Evolutionary conservation across 805 yeast genomes (phyloP).

Genomic region (Priceomyces haplophilus): DNA sequence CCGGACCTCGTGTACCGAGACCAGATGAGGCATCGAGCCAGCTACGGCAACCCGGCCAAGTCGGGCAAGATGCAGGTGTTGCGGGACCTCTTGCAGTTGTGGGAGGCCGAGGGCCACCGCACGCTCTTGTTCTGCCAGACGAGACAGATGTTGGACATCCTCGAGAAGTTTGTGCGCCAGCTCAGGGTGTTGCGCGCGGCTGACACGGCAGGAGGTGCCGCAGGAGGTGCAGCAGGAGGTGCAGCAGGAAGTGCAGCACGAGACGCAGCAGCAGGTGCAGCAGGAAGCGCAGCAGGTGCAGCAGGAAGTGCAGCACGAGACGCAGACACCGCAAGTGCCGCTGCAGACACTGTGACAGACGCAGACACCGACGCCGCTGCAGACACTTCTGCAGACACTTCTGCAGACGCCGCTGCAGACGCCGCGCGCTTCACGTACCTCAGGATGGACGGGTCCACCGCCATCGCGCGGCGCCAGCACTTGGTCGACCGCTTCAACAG

Average conservation of each 20-base stretch:
- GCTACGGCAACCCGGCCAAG: conserved; percentile 54
- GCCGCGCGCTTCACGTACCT: conserved; percentile 51
- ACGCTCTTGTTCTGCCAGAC: conserved; percentile 89
- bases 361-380: too few species aligned
- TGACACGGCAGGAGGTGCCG: too few species aligned
- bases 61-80: conserved; percentile 94
- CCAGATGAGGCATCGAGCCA: conserved; percentile 28
- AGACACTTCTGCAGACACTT: too few species aligned
- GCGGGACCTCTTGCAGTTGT: conserved; percentile 64
- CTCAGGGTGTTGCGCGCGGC: conserved; percentile 29
- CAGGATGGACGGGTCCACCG: conserved; percentile 94
- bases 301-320: too few species aligned
- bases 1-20: conserved; percentile 73
- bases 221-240: too few species aligned
- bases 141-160: conserved; percentile 85
- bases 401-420: too few species aligned
- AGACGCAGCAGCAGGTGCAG: too few species aligned
- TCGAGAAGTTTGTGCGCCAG: conserved; percentile 61
- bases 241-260: too few species aligned
- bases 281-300: too few species aligned
- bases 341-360: too few species aligned
- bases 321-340: too few species aligned
- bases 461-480: conserved; percentile 69
- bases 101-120: conserved; percentile 77
- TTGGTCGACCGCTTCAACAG: conserved; percentile 80